Percentiles rank a stretch among this genome's conserved stretches.
phyloP scores from a whole-genome alignment of 2,329 filamentous ascomycete genomes.

The Fusarium succisae region DNA sequence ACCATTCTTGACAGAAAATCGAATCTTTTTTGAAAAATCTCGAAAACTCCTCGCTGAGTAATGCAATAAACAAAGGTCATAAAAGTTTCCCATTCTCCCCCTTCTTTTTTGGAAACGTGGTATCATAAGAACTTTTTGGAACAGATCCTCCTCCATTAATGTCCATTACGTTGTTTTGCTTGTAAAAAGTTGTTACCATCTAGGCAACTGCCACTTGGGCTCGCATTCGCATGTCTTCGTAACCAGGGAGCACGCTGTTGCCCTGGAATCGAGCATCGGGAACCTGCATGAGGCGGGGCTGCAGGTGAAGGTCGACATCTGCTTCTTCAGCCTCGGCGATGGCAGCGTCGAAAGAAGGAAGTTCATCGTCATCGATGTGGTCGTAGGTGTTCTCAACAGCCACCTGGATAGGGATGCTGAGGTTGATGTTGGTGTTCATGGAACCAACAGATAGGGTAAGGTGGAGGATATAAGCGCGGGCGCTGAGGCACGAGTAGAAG shows the following conservation, averaged over 20 bases:
- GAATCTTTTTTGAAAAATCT: conserved; percentile 21
- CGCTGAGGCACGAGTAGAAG: conserved; percentile 67
- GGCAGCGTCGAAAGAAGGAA: conserved; percentile 62
- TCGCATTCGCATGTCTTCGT: conserved; percentile 47
- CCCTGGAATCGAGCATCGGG: conserved; percentile 47
- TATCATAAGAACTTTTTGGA: conserved; percentile 30
- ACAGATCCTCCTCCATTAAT: conserved; percentile 31
- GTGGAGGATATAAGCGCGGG: conserved; percentile 63
- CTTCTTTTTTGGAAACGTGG: conserved; percentile 20
- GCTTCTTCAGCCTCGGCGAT: conserved; percentile 54
- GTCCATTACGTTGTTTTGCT: conserved; percentile 23
- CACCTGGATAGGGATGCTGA: conserved; percentile 62
- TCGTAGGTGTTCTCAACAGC: conserved; percentile 53
- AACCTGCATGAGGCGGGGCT: conserved; percentile 52
- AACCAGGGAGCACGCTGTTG: conserved; percentile 51
- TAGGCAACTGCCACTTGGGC: conserved; percentile 40
- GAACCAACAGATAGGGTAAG: conserved; percentile 56
- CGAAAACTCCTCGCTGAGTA: conserved; percentile 41
- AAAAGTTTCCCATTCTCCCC: conserved; percentile 20
- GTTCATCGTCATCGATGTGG: conserved; percentile 45
- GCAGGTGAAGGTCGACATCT: conserved; percentile 55
- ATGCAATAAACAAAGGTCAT: conserved; percentile 27
- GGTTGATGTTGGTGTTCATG: conserved; percentile 54
- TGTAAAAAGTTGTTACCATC: neutral
- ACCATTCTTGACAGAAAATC: conserved; percentile 2